Percentiles rank a stretch among this genome's conserved stretches.
Conservation (phyloP, 2,329 filamentous ascomycete species). For the Hymenoscyphus fructigenus region DNA sequence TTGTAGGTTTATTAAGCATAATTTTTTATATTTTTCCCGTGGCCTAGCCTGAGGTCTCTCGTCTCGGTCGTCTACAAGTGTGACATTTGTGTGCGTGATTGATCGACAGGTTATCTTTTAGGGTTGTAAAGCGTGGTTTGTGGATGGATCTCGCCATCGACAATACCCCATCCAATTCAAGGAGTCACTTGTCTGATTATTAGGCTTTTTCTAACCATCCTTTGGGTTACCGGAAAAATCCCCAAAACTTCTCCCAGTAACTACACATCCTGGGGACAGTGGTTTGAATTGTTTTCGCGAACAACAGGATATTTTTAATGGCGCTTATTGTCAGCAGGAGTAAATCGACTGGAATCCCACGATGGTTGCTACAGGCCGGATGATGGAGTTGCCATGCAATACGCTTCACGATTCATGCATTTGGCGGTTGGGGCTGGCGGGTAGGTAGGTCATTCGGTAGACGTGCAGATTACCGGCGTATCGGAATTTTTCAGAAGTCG, state of each 20-base stretch:
- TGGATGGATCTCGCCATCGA: neutral
- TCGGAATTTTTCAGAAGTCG: neutral
- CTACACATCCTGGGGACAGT: too few species aligned
- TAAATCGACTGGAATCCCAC: too few species aligned
- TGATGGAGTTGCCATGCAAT: slow-evolving; percentile 2
- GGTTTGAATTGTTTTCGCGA: too few species aligned
- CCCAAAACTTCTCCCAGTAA: too few species aligned
- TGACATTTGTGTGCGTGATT: neutral
- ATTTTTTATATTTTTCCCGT: neutral
- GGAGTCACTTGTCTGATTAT: neutral
- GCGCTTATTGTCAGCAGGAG: too few species aligned
- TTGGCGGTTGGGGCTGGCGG: neutral
- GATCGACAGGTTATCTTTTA: neutral
- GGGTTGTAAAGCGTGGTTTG: neutral
- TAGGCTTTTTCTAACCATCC: too few species aligned
- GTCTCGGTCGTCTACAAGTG: neutral
- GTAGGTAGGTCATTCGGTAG: slow-evolving; percentile 1
- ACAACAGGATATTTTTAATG: too few species aligned
- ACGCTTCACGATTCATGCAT: neutral
- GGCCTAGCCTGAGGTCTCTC: neutral
- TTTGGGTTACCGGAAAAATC: too few species aligned
- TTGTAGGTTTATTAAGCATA: slow-evolving; percentile 4
- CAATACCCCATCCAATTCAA: neutral
- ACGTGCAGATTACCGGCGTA: slow-evolving; percentile 2
- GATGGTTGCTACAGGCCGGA: neutral